These are phyloP conservation scores for Trichoderma orchidacearum DNA, from an alignment of 495 filamentous ascomycete species.

Conservation along the genomic window DNA sequence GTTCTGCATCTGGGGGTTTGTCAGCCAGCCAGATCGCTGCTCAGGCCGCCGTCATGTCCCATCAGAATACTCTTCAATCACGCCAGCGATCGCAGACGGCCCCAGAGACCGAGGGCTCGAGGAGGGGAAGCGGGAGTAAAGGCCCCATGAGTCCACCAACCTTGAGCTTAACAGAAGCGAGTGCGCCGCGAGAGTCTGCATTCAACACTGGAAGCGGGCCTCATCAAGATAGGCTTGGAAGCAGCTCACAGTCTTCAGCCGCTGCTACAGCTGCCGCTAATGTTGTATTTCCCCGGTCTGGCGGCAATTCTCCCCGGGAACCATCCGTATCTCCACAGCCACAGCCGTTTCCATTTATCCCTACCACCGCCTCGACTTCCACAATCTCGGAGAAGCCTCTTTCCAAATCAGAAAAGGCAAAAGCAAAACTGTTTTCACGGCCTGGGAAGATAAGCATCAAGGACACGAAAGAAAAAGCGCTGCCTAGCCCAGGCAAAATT, in stretches of 20 bases:
- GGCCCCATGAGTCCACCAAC: constrained; percentile 41
- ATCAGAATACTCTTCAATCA: constrained; percentile 38
- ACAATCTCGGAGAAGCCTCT: constrained; percentile 47
- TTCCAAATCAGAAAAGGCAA: constrained; percentile 61
- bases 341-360: not conserved
- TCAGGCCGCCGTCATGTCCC: constrained; percentile 61
- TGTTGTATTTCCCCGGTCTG: constrained; percentile 62
- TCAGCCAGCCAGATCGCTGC: constrained; percentile 80
- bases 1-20: constrained; percentile 33
- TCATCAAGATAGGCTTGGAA: not conserved
- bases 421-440: constrained; percentile 85
- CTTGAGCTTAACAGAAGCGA: constrained; percentile 39
- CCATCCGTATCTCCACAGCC: not conserved
- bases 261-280: constrained; percentile 78
- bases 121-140: constrained; percentile 27
- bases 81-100: constrained; percentile 54
- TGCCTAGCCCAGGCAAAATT: constrained; percentile 76
- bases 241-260: constrained; percentile 26
- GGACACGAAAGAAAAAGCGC: constrained; percentile 52
- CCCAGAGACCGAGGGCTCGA: constrained; percentile 16
- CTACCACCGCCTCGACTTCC: constrained; percentile 14
- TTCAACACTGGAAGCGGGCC: constrained; percentile 18
- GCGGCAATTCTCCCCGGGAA: constrained; percentile 32
- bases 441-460: constrained; percentile 71
- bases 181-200: constrained; percentile 37